These are phyloP conservation scores for Lachancea quebecensis DNA, from an alignment of 805 yeast genomes.

Conservation along the genomic window DNA sequence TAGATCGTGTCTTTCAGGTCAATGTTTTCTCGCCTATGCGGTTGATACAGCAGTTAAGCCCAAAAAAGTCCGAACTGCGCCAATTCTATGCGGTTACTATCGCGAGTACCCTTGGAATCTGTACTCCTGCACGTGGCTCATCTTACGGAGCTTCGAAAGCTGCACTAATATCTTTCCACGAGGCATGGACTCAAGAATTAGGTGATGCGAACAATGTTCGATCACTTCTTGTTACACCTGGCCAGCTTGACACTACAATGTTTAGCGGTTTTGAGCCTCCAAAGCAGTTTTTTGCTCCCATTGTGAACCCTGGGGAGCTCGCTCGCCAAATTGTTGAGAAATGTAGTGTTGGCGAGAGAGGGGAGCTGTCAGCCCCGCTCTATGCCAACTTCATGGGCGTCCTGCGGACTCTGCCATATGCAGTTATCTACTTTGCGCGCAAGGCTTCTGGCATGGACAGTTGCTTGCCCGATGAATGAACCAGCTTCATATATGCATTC, in stretches of 20 bases:
- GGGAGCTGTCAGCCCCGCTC: constrained; percentile 63
- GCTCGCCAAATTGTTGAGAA: constrained; percentile 50
- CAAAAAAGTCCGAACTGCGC: constrained; percentile 42
- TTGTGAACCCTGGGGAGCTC: constrained; percentile 51
- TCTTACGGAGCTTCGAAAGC: constrained; percentile 87
- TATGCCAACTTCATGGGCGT: constrained; percentile 68
- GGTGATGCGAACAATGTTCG: constrained; percentile 45
- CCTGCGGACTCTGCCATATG: constrained; percentile 63
- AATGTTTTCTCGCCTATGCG: constrained; percentile 62
- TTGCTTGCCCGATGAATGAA: constrained; percentile 23
- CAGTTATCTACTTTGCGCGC: constrained; percentile 37
- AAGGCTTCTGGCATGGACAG: constrained; percentile 62
- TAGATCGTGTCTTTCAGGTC: constrained; percentile 51
- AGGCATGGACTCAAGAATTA: constrained; percentile 68
- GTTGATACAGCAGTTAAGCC: constrained; percentile 59
- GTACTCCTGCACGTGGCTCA: constrained; percentile 69
- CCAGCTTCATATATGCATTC: no score
- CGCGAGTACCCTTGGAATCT: constrained; percentile 72
- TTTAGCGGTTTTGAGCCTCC: constrained; percentile 75
- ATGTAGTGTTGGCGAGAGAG: constrained; percentile 56
- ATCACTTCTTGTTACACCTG: constrained; percentile 73
- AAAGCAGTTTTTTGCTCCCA: constrained; percentile 68
- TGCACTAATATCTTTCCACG: constrained; percentile 76
- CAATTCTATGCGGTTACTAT: constrained; percentile 74
- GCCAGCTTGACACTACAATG: constrained; percentile 72